Evolutionary conservation across 2,329 filamentous ascomycete genomes (phyloP).

Genomic region (Esteya vermicola): DNA sequence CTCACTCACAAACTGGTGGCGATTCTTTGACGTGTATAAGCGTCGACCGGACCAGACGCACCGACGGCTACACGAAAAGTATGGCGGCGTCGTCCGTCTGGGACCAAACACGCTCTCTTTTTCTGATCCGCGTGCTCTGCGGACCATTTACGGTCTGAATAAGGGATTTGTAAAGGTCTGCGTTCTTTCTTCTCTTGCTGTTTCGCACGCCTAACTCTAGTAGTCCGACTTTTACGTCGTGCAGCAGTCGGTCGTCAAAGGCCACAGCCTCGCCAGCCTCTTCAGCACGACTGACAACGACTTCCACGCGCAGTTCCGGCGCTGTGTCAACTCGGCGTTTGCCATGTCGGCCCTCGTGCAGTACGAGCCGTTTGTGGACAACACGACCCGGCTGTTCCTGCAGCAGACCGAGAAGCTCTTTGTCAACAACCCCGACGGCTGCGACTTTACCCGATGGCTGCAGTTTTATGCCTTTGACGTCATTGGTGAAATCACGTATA

Average conservation of each 20-base stretch:
- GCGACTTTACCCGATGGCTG: slow-evolving; percentile 58
- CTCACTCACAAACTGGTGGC: slow-evolving; percentile 58
- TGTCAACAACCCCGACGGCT: slow-evolving; percentile 27
- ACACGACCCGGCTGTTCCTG: slow-evolving; percentile 58
- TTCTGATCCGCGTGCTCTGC: slow-evolving; percentile 57
- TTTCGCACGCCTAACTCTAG: neutral
- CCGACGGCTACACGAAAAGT: slow-evolving; percentile 50
- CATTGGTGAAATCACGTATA: slow-evolving; percentile 64
- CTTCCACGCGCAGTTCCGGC: slow-evolving; percentile 61
- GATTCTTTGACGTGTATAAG: slow-evolving; percentile 53
- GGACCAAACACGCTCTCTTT: slow-evolving; percentile 66
- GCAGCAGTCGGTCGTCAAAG: slow-evolving; percentile 58
- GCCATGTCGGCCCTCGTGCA: slow-evolving; percentile 64
- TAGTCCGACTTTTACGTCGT: slow-evolving; percentile 72
- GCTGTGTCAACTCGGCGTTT: slow-evolving; percentile 64
- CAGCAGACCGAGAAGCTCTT: slow-evolving; percentile 43
- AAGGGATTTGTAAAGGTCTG: slow-evolving; percentile 65
- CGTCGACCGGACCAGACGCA: slow-evolving; percentile 54
- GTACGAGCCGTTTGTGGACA: slow-evolving; percentile 70
- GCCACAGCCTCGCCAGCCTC: slow-evolving; percentile 53
- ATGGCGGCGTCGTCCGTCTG: slow-evolving; percentile 61
- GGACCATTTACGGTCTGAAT: slow-evolving; percentile 67
- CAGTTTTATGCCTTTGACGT: slow-evolving; percentile 76
- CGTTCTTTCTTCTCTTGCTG: neutral
- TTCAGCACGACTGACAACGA: slow-evolving; percentile 64